phyloP scores from a whole-genome alignment of 345 rosid species.

The Ceriops decandra region DNA sequence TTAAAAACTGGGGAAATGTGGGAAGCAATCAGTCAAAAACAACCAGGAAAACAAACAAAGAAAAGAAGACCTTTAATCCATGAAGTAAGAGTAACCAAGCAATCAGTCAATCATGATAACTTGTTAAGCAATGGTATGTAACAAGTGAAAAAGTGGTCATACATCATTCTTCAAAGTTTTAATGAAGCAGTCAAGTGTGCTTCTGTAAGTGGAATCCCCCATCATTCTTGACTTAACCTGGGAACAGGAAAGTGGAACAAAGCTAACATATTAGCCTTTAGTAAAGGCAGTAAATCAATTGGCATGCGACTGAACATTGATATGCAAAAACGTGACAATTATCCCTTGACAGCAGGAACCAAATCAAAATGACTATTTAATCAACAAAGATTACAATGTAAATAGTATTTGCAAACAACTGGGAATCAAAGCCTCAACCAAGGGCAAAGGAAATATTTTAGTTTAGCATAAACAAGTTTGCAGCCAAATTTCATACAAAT shows the following conservation, averaged over 20 bases:
- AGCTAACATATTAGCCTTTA: conserved; percentile 5
- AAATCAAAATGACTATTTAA: background rate
- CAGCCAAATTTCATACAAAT: too few species aligned
- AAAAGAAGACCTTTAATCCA: too few species aligned
- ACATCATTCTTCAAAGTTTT: conserved; percentile 90
- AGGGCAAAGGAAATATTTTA: background rate
- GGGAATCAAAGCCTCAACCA: background rate
- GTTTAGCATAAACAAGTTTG: too few species aligned
- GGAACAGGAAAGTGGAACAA: conserved; percentile 7
- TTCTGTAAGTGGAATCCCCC: conserved; percentile 94
- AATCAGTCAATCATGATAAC: too few species aligned
- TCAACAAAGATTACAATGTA: background rate
- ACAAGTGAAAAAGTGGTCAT: conserved; percentile 11
- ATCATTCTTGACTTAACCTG: conserved; percentile 99
- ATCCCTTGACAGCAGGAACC: background rate
- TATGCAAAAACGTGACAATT: background rate
- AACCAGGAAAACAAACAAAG: too few species aligned
- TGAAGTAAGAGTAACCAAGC: too few species aligned
- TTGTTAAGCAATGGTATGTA: background rate
- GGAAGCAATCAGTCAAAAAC: too few species aligned
- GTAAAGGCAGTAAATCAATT: background rate
- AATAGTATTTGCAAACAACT: background rate
- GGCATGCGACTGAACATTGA: background rate
- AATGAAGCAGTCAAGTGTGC: conserved; percentile 86
- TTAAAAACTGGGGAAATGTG: too few species aligned